phyloP scores from a whole-genome alignment of 352 stramenopile species.

The Phytophthora megakarya region DNA sequence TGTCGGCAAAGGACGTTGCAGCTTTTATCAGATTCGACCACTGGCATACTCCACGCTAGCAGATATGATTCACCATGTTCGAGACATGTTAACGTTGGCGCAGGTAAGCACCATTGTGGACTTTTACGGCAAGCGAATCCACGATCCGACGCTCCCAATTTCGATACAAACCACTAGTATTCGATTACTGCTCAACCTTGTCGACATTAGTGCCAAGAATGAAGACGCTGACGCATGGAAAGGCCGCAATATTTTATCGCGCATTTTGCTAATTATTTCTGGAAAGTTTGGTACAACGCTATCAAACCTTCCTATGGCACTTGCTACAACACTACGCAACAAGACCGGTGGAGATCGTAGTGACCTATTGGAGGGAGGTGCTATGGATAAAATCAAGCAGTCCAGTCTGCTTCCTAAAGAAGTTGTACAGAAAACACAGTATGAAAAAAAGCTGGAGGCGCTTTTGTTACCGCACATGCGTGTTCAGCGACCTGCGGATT shows the following conservation, averaged over 20 bases:
- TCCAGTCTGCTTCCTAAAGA: conserved; percentile 75
- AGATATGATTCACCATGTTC: conserved; percentile 98
- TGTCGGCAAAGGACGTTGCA: conserved; percentile 85
- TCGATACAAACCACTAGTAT: conserved; percentile 97
- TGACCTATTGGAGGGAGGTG: conserved; percentile 81
- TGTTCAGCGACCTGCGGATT: conserved; percentile 52
- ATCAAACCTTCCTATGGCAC: conserved; percentile 65
- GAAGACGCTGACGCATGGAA: conserved; percentile 87
- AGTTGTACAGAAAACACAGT: conserved; percentile 48
- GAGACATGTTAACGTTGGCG: conserved; percentile 92
- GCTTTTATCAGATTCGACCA: conserved; percentile 91
- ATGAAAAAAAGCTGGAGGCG: conserved; percentile 79
- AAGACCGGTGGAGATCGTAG: conserved; percentile 46
- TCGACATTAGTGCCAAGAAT: conserved; percentile 97
- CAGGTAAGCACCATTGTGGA: conserved; percentile 96
- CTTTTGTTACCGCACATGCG: conserved; percentile 65
- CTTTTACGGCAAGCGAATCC: conserved; percentile 93
- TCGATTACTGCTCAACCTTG: conserved; percentile 95
- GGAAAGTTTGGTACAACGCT: conserved; percentile 94
- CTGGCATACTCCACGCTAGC: conserved; percentile 97
- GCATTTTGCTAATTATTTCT: conserved; percentile 93
- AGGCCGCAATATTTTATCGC: conserved; percentile 89
- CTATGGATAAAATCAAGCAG: conserved; percentile 90
- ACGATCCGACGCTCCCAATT: conserved; percentile 92
- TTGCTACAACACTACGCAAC: conserved; percentile 60